phyloP scores from a whole-genome alignment of 371 early-diverging fungal species.

The Zychaea mexicana region DNA sequence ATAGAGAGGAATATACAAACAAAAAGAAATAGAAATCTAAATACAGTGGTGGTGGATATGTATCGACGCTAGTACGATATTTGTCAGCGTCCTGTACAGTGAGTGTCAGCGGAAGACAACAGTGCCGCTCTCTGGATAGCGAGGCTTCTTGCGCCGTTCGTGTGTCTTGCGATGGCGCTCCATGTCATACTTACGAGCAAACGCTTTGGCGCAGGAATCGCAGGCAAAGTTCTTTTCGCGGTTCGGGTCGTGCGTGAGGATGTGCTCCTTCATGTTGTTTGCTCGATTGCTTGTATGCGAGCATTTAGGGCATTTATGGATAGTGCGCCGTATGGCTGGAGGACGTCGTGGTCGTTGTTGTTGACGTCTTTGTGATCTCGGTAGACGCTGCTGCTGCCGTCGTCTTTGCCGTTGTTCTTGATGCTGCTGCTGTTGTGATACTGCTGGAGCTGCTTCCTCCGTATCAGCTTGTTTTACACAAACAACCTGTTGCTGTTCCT shows the following conservation, averaged over 20 bases:
- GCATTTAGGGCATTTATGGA: constrained; percentile 35
- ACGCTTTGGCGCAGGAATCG: constrained; percentile 52
- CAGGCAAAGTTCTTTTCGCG: constrained; percentile 42
- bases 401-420: background rate
- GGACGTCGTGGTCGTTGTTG: background rate
- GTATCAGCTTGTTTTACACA: background rate
- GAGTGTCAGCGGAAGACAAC: constrained; percentile 1
- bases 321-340: constrained; percentile 5
- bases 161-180: constrained; percentile 58
- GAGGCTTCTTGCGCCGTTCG: constrained; percentile 8
- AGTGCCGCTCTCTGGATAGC: constrained; percentile 6
- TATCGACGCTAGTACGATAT: background rate
- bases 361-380: background rate
- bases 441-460: background rate
- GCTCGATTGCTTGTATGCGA: constrained; percentile 38
- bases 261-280: constrained; percentile 50
- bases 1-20: background rate
- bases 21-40: background rate
- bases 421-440: background rate
- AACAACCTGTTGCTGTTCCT: too few relatives aligned
- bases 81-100: background rate
- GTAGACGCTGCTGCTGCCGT: background rate
- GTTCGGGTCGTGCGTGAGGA: constrained; percentile 42
- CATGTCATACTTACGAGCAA: constrained; percentile 74
- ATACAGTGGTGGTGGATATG: background rate